phyloP scores from a whole-genome alignment of 441 rosid genomes.

The Gossypium lobatum region DNA sequence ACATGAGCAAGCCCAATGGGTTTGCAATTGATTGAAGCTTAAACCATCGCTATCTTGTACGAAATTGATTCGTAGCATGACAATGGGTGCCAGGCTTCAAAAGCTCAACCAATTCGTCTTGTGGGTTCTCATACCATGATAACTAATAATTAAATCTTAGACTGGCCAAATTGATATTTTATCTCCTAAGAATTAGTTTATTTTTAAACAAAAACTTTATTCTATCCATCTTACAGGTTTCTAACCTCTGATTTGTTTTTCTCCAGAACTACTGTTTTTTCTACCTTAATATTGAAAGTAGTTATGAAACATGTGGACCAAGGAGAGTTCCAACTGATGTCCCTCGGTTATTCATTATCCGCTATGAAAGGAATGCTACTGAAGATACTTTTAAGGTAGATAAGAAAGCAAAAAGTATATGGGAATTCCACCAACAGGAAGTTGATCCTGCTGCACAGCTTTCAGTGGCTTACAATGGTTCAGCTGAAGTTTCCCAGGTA shows the following conservation, averaged over 20 bases:
- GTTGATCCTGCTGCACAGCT: slow-evolving; percentile 87
- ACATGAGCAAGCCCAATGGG: neutral
- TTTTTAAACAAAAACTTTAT: neutral
- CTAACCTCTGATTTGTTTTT: slow-evolving; percentile 21
- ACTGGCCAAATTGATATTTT: neutral
- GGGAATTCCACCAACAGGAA: slow-evolving; percentile 49
- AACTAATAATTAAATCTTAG: neutral
- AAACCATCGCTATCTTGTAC: neutral
- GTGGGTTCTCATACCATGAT: neutral
- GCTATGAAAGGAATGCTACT: slow-evolving; percentile 75
- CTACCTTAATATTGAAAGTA: slow-evolving; percentile 77
- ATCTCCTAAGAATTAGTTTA: neutral
- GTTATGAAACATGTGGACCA: slow-evolving; percentile 92
- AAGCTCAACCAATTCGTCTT: neutral
- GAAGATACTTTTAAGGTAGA: slow-evolving; percentile 36
- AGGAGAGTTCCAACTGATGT: slow-evolving; percentile 70
- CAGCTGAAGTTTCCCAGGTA: slow-evolving; percentile 69
- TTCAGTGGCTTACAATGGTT: slow-evolving; percentile 79
- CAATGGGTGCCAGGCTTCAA: neutral
- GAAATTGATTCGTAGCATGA: neutral
- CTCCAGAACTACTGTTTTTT: slow-evolving; percentile 84
- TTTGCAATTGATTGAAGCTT: neutral
- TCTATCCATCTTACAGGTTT: neutral
- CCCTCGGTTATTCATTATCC: slow-evolving; percentile 76
- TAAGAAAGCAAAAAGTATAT: slow-evolving; percentile 50